Conservation (phyloP, 768 basidiomycete species). For the Clitopilus passeckerianus region DNA sequence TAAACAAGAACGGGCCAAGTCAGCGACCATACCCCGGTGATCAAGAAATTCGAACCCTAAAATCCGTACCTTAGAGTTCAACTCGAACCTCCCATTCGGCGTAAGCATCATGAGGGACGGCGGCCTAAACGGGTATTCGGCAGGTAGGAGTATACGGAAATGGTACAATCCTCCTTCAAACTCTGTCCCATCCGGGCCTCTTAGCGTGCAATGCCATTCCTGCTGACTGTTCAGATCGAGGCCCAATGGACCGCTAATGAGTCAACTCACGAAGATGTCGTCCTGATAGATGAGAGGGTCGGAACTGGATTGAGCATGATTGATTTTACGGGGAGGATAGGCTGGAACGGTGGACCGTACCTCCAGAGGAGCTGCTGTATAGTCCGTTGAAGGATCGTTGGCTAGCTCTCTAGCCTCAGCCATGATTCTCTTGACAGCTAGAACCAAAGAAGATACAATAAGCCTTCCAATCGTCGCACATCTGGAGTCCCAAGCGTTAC, state of each 20-base stretch:
- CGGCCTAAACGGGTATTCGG: constrained; percentile 95
- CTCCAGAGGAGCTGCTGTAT: constrained; percentile 83
- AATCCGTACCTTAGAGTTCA: constrained; percentile 79
- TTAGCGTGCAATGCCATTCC: constrained; percentile 98
- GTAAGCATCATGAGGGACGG: constrained; percentile 96
- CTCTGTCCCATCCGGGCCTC: constrained; percentile 83
- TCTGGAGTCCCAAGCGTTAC: neutral
- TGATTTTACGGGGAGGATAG: constrained; percentile 4
- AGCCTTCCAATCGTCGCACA: neutral
- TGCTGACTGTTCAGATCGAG: constrained; percentile 18
- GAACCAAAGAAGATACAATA: constrained; percentile 3
- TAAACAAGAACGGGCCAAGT: constrained; percentile 19
- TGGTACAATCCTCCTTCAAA: constrained; percentile 97
- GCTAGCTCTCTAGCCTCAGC: constrained; percentile 90
- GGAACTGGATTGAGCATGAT: constrained; percentile 1
- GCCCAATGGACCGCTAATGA: neutral
- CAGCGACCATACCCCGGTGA: neutral
- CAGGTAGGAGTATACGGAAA: constrained; percentile 83
- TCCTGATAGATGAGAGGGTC: constrained; percentile 41
- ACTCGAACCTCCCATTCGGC: constrained; percentile 94
- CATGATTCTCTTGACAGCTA: constrained; percentile 95
- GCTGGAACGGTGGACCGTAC: constrained; percentile 17
- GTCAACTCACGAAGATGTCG: constrained; percentile 75
- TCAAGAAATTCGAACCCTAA: neutral
- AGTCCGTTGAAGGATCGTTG: constrained; percentile 81